These are phyloP conservation scores for Pichia sporocuriosa DNA, from an alignment of 805 yeast species.

Conservation along the genomic window DNA sequence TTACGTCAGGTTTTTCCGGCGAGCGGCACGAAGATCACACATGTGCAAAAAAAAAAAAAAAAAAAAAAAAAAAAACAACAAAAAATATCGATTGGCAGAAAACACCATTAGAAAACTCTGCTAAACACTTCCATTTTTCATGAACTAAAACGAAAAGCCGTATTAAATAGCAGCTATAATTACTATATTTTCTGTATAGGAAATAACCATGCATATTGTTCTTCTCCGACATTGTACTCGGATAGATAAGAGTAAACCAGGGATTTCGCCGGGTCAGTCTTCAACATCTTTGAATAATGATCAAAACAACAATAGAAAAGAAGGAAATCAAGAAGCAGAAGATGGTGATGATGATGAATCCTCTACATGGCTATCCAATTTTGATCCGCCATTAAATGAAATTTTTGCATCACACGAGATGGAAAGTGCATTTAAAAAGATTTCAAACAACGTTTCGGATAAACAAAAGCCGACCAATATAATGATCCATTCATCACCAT, in stretches of 20 bases:
- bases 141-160: no score
- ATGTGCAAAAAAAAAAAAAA: no score
- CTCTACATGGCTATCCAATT: constrained; percentile 29
- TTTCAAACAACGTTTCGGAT: constrained; percentile 20
- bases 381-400: constrained; percentile 31
- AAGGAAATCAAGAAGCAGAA: not conserved
- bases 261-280: constrained; percentile 11
- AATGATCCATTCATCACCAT: constrained; percentile 37
- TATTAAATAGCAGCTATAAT: no score
- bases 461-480: constrained; percentile 13
- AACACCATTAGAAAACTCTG: no score
- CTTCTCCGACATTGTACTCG: constrained; percentile 30
- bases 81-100: no score
- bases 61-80: no score
- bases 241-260: constrained; percentile 23
- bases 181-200: no score
- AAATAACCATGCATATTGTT: constrained; percentile 31
- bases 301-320: not conserved
- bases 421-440: constrained; percentile 23
- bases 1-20: no score
- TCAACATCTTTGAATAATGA: not conserved
- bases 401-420: constrained; percentile 22
- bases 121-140: no score
- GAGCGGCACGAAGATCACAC: no score
- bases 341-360: constrained; percentile 14